Evolutionary conservation across 2,329 filamentous ascomycete genomes (phyloP).

Genomic region (Plectosphaerella cucumerina): DNA sequence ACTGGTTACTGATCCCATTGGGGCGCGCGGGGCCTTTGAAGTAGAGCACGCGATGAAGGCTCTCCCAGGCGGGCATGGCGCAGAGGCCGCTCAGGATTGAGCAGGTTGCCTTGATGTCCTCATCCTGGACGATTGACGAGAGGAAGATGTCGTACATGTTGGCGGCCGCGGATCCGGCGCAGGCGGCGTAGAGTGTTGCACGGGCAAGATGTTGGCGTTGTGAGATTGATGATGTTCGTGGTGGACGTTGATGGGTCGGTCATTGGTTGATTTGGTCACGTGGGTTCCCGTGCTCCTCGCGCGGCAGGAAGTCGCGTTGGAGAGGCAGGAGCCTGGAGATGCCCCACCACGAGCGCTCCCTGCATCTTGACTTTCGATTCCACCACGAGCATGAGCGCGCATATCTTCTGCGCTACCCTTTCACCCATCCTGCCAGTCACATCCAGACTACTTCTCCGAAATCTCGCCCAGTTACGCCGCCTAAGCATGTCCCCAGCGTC

Average conservation of each 20-base stretch:
- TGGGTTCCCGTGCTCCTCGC: not conserved
- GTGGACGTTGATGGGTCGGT: not conserved
- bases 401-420: not conserved
- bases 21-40: conserved; percentile 45
- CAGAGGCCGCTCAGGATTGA: conserved; percentile 54
- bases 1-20: conserved; percentile 38
- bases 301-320: not conserved
- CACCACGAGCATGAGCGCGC: not conserved
- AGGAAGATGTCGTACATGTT: conserved; percentile 58
- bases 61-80: conserved; percentile 49
- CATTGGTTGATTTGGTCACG: not conserved
- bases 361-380: not conserved
- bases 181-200: too few species aligned
- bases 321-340: not conserved
- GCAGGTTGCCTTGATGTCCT: conserved; percentile 43
- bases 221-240: not conserved
- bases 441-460: not conserved
- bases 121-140: conserved; percentile 46
- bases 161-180: not conserved
- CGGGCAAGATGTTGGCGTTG: not conserved
- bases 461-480: not conserved
- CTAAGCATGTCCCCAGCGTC: conserved; percentile 6
- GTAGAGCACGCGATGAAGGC: conserved; percentile 47
- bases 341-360: not conserved
- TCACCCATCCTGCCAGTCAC: not conserved